Base-by-base conservation (phyloP, 2,329 filamentous ascomycete species). In the Sporothrix brasiliensis region DNA sequence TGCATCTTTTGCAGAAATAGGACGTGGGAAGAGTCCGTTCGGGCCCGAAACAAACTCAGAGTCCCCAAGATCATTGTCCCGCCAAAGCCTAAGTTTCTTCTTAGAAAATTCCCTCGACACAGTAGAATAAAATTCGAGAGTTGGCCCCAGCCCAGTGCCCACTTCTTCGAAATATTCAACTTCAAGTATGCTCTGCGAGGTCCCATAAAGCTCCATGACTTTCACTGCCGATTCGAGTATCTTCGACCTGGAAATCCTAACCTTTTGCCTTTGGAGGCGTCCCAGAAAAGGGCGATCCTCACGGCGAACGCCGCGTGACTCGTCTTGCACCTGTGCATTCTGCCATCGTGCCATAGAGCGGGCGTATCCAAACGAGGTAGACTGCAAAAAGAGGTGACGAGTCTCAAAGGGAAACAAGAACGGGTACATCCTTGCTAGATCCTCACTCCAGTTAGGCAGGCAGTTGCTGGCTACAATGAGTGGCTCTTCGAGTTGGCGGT, bases 101-200 rank as follows among this genome's bases (percentile, higher is more conserved):
- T 95, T 97, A 0, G 92, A 94, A 77, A 98, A 98, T 78, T 99
- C 95, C 76, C 92, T 95, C 0, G 95, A 99, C 1, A 98, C 94
- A 0, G 92, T 97, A 0, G 95, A 97, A 80, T 99, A 99, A 79
- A 99, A 99, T 78, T 99, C 95, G 16, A 99, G 86, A 0, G 95
- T 99, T 4, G 95, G 95, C 0, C 95, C 95, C 60, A 99, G 85
- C 61, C 95, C 95, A 30, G 96, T 99, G 70, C 95, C 95, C 27
- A 99, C 95, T 81, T 99, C 95, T 76, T 98, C 95, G 75, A 99
- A 99, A 77, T 99, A 99, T 77, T 99, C 96, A 1, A 99, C 94
- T 77, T 99, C 95, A 0, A 99, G 83, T 39, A 98, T 92, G 78
- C 94, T 98, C 71, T 97, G 92, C 0, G 94, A 97, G n/a, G 92